Conservation (phyloP, 768 basidiomycete genomes). For the Suillus subaureus region DNA sequence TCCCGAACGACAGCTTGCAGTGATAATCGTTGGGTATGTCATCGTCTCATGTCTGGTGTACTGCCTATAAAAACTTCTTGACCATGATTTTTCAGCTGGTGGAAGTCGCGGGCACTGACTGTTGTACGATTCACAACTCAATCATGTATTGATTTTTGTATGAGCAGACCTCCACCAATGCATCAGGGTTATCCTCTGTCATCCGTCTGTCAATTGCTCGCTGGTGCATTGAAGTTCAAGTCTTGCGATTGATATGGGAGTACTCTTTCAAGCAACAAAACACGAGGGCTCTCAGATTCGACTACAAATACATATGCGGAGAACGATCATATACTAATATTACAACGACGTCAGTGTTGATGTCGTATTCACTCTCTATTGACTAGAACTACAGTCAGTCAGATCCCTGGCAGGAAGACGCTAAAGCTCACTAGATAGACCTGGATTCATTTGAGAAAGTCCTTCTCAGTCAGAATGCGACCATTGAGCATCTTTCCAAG, state of each 20-base stretch:
- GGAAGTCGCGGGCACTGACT: slow-evolving; percentile 90
- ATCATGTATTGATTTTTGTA: slow-evolving; percentile 48
- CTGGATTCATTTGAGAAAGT: slow-evolving; percentile 19
- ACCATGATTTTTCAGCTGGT: slow-evolving; percentile 62
- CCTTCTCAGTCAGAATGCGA: slow-evolving; percentile 23
- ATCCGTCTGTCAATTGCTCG: neutral
- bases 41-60: no score
- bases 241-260: neutral
- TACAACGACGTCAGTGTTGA: neutral
- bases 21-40: no score
- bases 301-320: neutral
- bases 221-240: neutral
- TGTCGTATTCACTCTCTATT: neutral
- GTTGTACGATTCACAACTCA: slow-evolving; percentile 62
- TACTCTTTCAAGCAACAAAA: neutral
- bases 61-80: slow-evolving; percentile 4
- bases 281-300: neutral
- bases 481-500: slow-evolving; percentile 42
- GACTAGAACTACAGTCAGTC: neutral
- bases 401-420: neutral
- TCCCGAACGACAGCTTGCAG: no score
- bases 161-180: neutral
- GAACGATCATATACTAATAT: neutral
- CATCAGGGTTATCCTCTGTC: neutral
- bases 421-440: neutral